These are phyloP conservation scores for Cenchrus americanus DNA, from an alignment of 176 grass and related monocot species.

Conservation along the genomic window DNA sequence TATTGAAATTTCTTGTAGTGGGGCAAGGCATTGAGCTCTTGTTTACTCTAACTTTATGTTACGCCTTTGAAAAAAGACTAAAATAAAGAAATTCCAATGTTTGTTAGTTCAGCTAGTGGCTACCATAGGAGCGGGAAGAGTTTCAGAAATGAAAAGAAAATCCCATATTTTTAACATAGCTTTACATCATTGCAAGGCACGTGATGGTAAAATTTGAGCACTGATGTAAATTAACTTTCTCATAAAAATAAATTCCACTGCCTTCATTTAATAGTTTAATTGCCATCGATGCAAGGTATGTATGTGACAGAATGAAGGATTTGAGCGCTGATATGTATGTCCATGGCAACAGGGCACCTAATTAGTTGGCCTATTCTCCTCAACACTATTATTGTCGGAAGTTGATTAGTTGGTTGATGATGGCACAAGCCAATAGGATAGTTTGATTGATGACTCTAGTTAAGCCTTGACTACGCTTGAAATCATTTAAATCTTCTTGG, in stretches of 20 bases:
- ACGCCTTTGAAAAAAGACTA: background rate
- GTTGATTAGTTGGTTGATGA: slow-evolving; percentile 15
- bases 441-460: slow-evolving; percentile 28
- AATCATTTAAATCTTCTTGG: background rate
- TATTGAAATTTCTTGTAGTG: background rate
- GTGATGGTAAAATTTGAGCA: background rate
- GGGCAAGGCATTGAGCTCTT: background rate
- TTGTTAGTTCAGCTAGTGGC: background rate
- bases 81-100: too few species aligned
- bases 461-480: slow-evolving; percentile 41
- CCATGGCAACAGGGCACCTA: slow-evolving; percentile 26
- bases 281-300: background rate
- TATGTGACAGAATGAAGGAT: background rate
- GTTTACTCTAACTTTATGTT: background rate
- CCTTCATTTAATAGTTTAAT: background rate
- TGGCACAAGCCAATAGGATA: background rate
- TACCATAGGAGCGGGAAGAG: background rate
- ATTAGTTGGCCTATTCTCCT: slow-evolving; percentile 17
- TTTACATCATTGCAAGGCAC: background rate
- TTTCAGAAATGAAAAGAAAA: background rate
- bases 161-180: background rate
- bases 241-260: background rate
- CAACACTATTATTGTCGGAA: background rate
- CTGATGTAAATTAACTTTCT: too few species aligned
- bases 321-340: background rate